A percentile compares a stretch with the other conserved stretches of the same genome.
These are phyloP conservation scores for Coemansia sp. DNA, from an alignment of 192 early-diverging fungal species.

Conservation along the genomic window DNA sequence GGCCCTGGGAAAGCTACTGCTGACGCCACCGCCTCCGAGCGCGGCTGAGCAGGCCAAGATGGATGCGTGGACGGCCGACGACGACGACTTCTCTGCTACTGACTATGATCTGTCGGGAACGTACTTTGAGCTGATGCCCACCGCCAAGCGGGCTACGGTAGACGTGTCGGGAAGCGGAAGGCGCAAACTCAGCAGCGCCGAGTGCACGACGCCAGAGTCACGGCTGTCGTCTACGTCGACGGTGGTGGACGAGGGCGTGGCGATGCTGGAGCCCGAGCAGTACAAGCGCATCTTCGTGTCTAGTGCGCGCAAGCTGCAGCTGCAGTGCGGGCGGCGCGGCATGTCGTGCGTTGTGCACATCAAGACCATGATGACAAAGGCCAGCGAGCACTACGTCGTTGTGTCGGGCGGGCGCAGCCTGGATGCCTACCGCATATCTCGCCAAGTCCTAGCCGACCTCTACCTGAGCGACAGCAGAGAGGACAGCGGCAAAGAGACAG, in stretches of 20 bases:
- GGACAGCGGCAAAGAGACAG: neutral
- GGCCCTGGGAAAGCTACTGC: conserved; percentile 17
- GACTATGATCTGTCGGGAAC: conserved; percentile 48
- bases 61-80: conserved; percentile 49
- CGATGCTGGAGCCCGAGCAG: conserved; percentile 30
- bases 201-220: conserved; percentile 23
- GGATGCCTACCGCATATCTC: conserved; percentile 14
- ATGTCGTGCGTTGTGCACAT: conserved; percentile 45
- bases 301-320: conserved; percentile 50
- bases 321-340: conserved; percentile 14
- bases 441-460: conserved; percentile 21
- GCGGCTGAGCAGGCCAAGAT: conserved; percentile 36
- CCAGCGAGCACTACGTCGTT: conserved; percentile 33
- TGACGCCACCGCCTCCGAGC: conserved; percentile 20
- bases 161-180: neutral
- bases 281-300: conserved; percentile 30
- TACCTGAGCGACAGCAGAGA: conserved; percentile 9
- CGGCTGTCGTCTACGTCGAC: conserved; percentile 50
- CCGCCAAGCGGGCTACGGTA: neutral
- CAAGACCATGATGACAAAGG: conserved; percentile 38
- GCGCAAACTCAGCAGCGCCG: neutral
- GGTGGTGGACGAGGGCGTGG: conserved; percentile 27
- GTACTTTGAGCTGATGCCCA: conserved; percentile 37
- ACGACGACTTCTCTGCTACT: conserved; percentile 35
- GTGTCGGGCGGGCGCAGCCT: conserved; percentile 32